Percentiles rank a stretch among this genome's conserved stretches.
Evolutionary conservation across 139 green algal species (phyloP).

Genomic region (Penium margaritaceum): DNA sequence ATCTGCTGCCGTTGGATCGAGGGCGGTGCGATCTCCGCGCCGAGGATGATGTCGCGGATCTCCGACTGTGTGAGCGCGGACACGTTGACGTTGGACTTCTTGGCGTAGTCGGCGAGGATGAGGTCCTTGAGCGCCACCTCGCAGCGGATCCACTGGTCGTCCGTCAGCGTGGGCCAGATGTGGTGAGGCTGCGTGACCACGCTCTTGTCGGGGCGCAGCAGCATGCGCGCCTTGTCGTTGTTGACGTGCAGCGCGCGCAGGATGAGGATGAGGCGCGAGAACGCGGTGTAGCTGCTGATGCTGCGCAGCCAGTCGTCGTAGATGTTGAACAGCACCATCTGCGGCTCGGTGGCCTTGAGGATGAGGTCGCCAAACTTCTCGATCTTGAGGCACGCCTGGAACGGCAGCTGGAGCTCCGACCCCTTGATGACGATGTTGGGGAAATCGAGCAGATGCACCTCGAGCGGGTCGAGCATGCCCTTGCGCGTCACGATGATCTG

Average conservation of each 20-base stretch:
- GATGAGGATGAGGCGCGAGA: constrained; percentile 91
- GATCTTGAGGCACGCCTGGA: constrained; percentile 94
- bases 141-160: constrained; percentile 99
- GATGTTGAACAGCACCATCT: constrained; percentile 99
- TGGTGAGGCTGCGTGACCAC: constrained; percentile 95
- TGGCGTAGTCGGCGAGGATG: constrained; percentile 95
- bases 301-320: constrained; percentile 99
- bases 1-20: constrained; percentile 94
- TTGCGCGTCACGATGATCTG: constrained; percentile 98
- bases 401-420: constrained; percentile 97
- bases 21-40: constrained; percentile 95
- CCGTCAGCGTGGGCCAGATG: constrained; percentile 92
- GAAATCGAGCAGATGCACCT: constrained; percentile 98
- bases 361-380: constrained; percentile 80
- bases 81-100: constrained; percentile 99
- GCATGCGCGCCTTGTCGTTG: constrained; percentile 92
- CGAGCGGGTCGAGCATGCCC: constrained; percentile 97
- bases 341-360: constrained; percentile 71
- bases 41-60: constrained; percentile 99
- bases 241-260: constrained; percentile 95
- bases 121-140: constrained; percentile 70
- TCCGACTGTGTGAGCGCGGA: constrained; percentile 85
- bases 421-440: constrained; percentile 99
- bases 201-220: constrained; percentile 88
- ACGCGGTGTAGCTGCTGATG: constrained; percentile 95